Evolutionary conservation across 208 protist genomes (phyloP), one percentile per base, ranked within the genome.

Genomic region (Trypanosoma theileri): DNA sequence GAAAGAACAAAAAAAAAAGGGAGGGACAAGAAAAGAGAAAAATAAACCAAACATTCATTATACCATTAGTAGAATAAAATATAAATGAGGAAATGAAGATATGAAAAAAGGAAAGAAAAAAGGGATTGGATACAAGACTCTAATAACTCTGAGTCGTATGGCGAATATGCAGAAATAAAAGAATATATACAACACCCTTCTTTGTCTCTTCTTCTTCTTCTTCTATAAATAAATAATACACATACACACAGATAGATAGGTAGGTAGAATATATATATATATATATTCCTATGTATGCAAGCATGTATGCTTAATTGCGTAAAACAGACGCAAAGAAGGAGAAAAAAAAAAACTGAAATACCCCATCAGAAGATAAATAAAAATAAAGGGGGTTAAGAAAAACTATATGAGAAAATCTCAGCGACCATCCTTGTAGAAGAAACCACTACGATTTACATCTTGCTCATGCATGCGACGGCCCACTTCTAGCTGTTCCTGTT

Each of bases 401-500:
- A 28, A 59, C 8, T 21, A 56, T 13, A 65, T 35, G 28, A 35
- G 28, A 35, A 1, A 35, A 35, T 6, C n/a, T 62, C 41, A 64
- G 7, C 42, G 19, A 14, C 16, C n/a, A 42, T 56, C 44, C 26
- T 42, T 66, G 28, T 66, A 64, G 19, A 69, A 46, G 59, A 71
- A 59, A 46, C 45, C 59, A 71, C 66, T 62, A 16, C 59, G 40
- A 22, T 67, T 63, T 24, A 74, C 22, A n/a, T 65, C 68, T 53
- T 81, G 73, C 61, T 92, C 77, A 26, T 86, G 80, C 56, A 91
- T 82, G 35, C 89, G 81, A 3, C 80, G 54, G 21, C 85, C 80
- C n/a, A 86, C 71, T 65, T 94, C 86, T 26, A 95, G 66, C 71
- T 95, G 90, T 74, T 91, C 84, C 67, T 96, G 91, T 54, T 96